A percentile compares a stretch with the other conserved stretches of the same genome.
These are phyloP conservation scores for Spizellomyces sp. DNA, from an alignment of 192 early-diverging fungal species.

Conservation along the genomic window DNA sequence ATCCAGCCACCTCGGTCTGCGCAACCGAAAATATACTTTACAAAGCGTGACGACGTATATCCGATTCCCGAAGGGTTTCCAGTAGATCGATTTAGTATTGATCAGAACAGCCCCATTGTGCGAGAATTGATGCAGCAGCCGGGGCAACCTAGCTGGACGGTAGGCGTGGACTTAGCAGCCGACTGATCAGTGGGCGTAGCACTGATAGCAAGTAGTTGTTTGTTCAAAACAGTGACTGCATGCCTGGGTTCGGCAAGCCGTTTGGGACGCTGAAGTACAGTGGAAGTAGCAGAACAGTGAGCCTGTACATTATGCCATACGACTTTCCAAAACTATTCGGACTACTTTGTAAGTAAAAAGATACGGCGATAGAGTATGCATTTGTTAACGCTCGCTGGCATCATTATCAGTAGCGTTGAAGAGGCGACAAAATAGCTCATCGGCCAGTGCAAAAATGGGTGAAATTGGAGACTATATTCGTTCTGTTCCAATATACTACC, in stretches of 20 bases:
- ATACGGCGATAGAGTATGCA: too few species aligned
- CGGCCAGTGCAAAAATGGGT: too few species aligned
- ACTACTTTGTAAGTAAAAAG: conserved; percentile 40
- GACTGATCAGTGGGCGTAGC: background rate
- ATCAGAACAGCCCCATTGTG: conserved; percentile 55
- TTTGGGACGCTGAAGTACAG: conserved; percentile 77
- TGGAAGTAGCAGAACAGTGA: conserved; percentile 65
- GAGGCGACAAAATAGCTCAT: too few species aligned
- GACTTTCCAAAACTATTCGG: conserved; percentile 78
- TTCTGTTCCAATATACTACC: conserved; percentile 37
- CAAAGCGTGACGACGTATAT: conserved; percentile 55
- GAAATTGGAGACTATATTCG: conserved; percentile 23
- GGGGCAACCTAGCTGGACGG: conserved; percentile 58
- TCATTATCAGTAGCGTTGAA: too few species aligned
- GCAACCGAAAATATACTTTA: conserved; percentile 64
- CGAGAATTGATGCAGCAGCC: conserved; percentile 63
- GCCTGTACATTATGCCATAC: conserved; percentile 76
- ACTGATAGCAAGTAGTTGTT: conserved; percentile 25
- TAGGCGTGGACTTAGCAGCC: conserved; percentile 21
- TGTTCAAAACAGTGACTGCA: conserved; percentile 65
- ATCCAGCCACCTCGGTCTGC: conserved; percentile 56
- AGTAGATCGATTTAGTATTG: conserved; percentile 75
- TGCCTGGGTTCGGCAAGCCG: conserved; percentile 62
- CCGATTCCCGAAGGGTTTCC: conserved; percentile 73
- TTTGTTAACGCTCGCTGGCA: too few species aligned